phyloP scores from a whole-genome alignment of 768 basidiomycete genomes.

The Lyophyllum atratum region DNA sequence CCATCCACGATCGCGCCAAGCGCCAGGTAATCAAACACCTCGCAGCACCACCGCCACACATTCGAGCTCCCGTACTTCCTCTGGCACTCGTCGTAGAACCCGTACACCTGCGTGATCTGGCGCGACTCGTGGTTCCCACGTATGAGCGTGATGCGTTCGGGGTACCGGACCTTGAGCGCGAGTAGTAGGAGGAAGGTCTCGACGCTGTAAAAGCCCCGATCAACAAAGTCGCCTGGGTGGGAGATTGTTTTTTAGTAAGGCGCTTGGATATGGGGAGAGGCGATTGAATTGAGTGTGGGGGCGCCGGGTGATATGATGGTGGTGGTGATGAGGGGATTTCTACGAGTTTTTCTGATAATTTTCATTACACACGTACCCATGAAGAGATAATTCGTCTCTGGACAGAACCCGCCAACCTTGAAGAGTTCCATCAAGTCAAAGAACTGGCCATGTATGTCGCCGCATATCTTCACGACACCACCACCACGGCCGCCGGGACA shows the following conservation, averaged over 20 bases:
- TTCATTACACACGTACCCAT: conserved; percentile 63
- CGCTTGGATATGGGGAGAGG: no score
- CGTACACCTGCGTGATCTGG: conserved; percentile 96
- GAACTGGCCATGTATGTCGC: conserved; percentile 97
- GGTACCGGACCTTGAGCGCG: conserved; percentile 95
- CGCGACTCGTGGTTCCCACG: conserved; percentile 97
- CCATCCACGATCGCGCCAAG: conserved; percentile 97
- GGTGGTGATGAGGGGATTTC: no score
- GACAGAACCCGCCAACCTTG: conserved; percentile 89
- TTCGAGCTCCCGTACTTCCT: conserved; percentile 92
- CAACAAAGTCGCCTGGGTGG: conserved; percentile 89
- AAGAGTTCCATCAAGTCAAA: conserved; percentile 97
- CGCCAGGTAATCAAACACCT: conserved; percentile 96
- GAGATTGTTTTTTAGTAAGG: neutral
- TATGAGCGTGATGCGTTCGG: conserved; percentile 95
- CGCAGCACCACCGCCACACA: conserved; percentile 98
- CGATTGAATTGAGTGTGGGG: neutral
- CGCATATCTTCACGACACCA: conserved; percentile 67
- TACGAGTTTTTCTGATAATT: no score
- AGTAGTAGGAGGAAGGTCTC: conserved; percentile 95
- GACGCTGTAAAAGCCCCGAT: conserved; percentile 95
- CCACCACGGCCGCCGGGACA: neutral
- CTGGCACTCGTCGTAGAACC: conserved; percentile 96
- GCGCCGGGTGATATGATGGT: no score
- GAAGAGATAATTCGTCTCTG: conserved; percentile 94